Percentiles rank a stretch among this genome's conserved stretches.
phyloP scores from a whole-genome alignment of 345 rosid species.

The Dovyalis caffra region DNA sequence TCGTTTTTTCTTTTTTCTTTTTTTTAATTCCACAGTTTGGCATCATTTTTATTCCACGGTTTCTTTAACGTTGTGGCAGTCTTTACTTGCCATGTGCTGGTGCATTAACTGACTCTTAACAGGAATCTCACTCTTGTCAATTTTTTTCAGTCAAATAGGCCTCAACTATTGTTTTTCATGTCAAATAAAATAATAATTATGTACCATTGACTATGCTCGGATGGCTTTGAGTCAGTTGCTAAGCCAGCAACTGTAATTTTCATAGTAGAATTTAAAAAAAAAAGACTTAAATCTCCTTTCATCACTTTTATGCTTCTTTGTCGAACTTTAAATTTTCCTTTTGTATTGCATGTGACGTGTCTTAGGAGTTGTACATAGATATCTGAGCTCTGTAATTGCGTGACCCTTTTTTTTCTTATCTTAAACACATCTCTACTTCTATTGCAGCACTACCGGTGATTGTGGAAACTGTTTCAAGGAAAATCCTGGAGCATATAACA shows the following conservation, averaged over 20 bases:
- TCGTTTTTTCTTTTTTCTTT: too few species aligned
- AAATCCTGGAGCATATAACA: constrained; percentile 81
- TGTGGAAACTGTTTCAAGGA: constrained; percentile 71
- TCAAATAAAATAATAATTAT: background rate
- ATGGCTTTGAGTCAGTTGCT: background rate
- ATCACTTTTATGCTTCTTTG: background rate
- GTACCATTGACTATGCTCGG: background rate
- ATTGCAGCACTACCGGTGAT: constrained; percentile 78
- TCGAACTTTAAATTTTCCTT: background rate
- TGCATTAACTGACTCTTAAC: background rate
- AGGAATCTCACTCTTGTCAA: background rate
- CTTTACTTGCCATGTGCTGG: background rate
- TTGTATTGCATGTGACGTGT: background rate
- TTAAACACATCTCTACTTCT: constrained; percentile 18
- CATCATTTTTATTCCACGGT: background rate
- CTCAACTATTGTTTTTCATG: background rate
- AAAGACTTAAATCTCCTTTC: background rate
- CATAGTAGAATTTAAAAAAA: background rate
- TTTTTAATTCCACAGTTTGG: background rate
- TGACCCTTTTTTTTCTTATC: background rate
- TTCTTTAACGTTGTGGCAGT: background rate
- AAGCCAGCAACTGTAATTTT: background rate
- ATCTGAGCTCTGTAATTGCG: background rate
- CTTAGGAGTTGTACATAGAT: background rate
- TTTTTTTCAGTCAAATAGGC: background rate